phyloP scores from a whole-genome alignment of 768 basidiomycete genomes.

The Phylloporus sp. region DNA sequence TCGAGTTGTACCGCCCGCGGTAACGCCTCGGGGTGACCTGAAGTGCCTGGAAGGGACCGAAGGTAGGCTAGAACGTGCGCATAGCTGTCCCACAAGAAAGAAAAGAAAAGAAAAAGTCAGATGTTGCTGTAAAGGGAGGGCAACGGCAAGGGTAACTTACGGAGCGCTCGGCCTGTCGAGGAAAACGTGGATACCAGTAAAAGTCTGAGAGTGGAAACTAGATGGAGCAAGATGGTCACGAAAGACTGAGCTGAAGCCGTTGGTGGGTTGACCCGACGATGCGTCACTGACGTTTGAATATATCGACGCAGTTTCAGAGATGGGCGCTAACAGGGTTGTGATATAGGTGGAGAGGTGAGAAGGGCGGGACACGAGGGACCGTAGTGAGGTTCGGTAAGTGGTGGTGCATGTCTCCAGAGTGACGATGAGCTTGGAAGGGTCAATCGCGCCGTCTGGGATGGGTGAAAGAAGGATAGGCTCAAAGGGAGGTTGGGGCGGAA shows the following conservation, averaged over 20 bases:
- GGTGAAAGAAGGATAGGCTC: constrained; percentile 61
- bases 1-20: constrained; percentile 56
- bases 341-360: constrained; percentile 62
- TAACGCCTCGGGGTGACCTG: constrained; percentile 47
- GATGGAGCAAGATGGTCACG: constrained; percentile 59
- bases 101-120: neutral
- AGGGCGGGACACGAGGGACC: constrained; percentile 62
- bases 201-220: constrained; percentile 44
- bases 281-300: constrained; percentile 48
- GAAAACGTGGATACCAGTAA: constrained; percentile 61
- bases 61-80: constrained; percentile 67
- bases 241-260: constrained; percentile 47
- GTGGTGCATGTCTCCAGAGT: constrained; percentile 69
- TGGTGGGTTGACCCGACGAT: constrained; percentile 14
- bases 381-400: constrained; percentile 60
- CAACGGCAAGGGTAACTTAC: constrained; percentile 41
- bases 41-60: constrained; percentile 46
- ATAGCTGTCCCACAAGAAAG: constrained; percentile 44
- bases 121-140: neutral
- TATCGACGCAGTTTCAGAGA: constrained; percentile 50
- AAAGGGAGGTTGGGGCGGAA: constrained; percentile 55
- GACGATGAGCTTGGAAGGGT: constrained; percentile 61
- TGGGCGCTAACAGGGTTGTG: constrained; percentile 37
- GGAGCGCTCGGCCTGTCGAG: constrained; percentile 75
- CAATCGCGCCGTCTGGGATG: constrained; percentile 42